Conservation (phyloP, 2,329 filamentous ascomycete genomes). For the Dactylonectria macrodidyma region DNA sequence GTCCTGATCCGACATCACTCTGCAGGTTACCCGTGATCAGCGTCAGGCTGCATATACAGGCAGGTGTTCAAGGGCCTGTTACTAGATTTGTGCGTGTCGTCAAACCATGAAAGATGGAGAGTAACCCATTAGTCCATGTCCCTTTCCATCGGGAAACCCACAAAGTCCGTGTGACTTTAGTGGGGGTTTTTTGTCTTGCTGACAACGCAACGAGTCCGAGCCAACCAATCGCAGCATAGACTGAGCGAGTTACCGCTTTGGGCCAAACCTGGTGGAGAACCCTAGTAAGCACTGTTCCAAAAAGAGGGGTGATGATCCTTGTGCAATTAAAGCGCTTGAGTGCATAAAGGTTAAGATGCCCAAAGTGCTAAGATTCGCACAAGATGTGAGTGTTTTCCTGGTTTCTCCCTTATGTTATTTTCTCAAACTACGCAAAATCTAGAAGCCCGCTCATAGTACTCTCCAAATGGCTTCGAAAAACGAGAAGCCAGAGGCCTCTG, state of each 20-base stretch:
- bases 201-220: neutral
- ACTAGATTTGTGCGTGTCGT: neutral
- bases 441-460: neutral
- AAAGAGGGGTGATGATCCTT: neutral
- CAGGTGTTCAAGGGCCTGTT: neutral
- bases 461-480: neutral
- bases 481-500: neutral
- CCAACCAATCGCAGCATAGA: slow-evolving; percentile 21
- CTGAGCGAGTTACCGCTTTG: slow-evolving; percentile 35
- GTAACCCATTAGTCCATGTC: neutral
- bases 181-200: neutral
- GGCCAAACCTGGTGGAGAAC: slow-evolving; percentile 13
- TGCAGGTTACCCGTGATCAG: neutral
- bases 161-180: neutral
- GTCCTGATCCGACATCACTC: neutral
- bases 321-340: neutral
- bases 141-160: neutral
- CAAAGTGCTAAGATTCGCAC: neutral
- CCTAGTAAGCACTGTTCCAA: neutral
- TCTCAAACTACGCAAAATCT: neutral
- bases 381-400: neutral
- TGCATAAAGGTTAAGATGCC: neutral
- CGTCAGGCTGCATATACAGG: neutral
- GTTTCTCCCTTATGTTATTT: neutral
- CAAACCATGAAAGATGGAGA: neutral